Evolutionary conservation across 805 yeast species (phyloP), one percentile per base, ranked within the genome.

Genomic region (Kregervanrija fluxuum): DNA sequence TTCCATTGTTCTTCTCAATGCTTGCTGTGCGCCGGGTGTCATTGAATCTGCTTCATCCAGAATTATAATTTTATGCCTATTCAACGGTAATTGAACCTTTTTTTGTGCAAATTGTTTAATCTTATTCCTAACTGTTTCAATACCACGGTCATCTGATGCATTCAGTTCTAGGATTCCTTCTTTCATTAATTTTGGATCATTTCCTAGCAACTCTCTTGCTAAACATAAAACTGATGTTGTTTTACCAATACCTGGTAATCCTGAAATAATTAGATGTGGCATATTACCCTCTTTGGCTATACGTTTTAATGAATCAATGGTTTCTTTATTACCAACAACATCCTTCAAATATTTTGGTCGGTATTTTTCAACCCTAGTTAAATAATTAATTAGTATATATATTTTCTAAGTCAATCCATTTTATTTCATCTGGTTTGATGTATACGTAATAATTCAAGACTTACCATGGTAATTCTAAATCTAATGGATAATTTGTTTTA

Each of bases 141-240:
- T 93, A 52, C 99, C 99, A 67, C 99, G 78, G 63, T 93, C 99
- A 64, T 93, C 99, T 4, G 95, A 83, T 4, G 99, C 99, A 62
- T 93, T 93, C 59, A 93, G 70, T 64, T 93, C 99, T 46, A 93
- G 66, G 0, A 91, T 91, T 0, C 96, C 99, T 52, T 84, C 91
- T 33, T 72, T 69, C 44, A 54, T 47, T 12, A 52, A 36, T 22
- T 44, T 41, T 2, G 38, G 33, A 22, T 79, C 67, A 14, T 76
- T 76, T 0, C 95, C 96, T 30, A 93, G 69, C 36, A 93, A 65
- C 57, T 85, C 95, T 42, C 78, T 74, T 0, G 98, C 97, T 30
- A 93, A 73, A 67, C 97, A 90, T 48, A 85, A 86, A 5, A 93
- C 79, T 2, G 96, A 84, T 0, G 99, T 93, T 2, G 99, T 93